Evolutionary conservation across 1,139 yeast species (phyloP), one percentile per base, ranked within the genome.

Genomic region (Lodderomyces margitis): DNA sequence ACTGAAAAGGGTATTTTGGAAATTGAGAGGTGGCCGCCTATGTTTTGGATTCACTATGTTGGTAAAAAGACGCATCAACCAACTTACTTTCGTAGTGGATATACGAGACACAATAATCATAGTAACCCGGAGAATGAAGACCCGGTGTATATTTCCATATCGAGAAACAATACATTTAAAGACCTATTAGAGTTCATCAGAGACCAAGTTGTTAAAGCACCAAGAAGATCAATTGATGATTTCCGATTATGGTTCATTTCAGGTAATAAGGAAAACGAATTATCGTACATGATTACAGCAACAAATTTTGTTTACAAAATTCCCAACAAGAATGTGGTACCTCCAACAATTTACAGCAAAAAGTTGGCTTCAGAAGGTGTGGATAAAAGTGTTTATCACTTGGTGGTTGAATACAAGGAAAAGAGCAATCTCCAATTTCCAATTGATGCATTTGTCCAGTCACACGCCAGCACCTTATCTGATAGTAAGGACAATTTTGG

Each of bases 11-110:
- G 74, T 0, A 50, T 58, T 9, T 57, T 67, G 28, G 66, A 64
- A 14, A 68, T 84, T 23, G 89, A 83, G 53, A 65, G 74, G 39
- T 66, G 65, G 43, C 82, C 81, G 21, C 16, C 35, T n/a, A 56
- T 60, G 15, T 78, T 82, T 45, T 55, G 65, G 14, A 58, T 83
- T 3, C 88, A 82, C 52, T 68, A 74, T 37, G 55, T 83, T 35
- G 61, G 70, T 1, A 64, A 62, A 38, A 53, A 46, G 37, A 8
- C 34, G 14, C 52, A 46, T 15, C 43, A 40, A 16, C 42, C 46
- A 23, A 48, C 42, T 7, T 46, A 48, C 40, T 44, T 49, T 21
- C 40, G 51, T 36, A 48, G 17, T 38, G 43, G 40, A 32, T 12
- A n/a, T 12, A 32, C 34, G 2, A 16, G 34, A 6, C 14, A 39